These are phyloP conservation scores for Theobroma cacao DNA, from an alignment of 345 rosid genomes.

Conservation along the genomic window DNA sequence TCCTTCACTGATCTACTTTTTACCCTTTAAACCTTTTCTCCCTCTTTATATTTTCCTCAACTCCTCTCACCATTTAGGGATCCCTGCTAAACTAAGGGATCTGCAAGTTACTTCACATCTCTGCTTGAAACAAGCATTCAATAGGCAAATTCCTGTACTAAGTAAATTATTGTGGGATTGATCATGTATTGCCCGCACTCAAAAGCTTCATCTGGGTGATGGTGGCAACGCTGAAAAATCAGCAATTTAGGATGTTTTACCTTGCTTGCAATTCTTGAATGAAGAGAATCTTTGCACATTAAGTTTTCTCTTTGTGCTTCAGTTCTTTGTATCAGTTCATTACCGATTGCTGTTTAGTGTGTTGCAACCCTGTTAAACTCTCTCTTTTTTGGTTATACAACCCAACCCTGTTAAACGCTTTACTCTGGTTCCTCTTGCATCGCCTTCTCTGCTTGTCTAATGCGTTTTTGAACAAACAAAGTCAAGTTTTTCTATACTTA, in stretches of 20 bases:
- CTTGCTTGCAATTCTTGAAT: not conserved
- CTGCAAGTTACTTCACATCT: not conserved
- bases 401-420: too few relatives aligned
- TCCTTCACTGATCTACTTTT: not conserved
- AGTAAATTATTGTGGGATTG: not conserved
- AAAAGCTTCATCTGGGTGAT: not conserved
- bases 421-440: too few relatives aligned
- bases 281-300: not conserved
- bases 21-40: too few relatives aligned
- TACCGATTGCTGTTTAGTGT: not conserved
- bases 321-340: not conserved
- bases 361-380: not conserved
- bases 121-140: not conserved
- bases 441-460: too few relatives aligned
- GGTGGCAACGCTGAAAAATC: slow-evolving; percentile 7
- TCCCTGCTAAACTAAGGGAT: slow-evolving; percentile 21
- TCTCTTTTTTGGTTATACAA: too few relatives aligned
- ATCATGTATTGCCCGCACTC: slow-evolving; percentile 9
- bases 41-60: not conserved
- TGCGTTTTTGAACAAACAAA: too few relatives aligned
- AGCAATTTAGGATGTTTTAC: not conserved
- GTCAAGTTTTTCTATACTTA: too few relatives aligned
- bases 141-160: not conserved
- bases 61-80: not conserved
- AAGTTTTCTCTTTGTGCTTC: not conserved